These are phyloP conservation scores for Fraxinus sp. DNA, from an alignment of 305 asterid genomes.

Conservation along the genomic window DNA sequence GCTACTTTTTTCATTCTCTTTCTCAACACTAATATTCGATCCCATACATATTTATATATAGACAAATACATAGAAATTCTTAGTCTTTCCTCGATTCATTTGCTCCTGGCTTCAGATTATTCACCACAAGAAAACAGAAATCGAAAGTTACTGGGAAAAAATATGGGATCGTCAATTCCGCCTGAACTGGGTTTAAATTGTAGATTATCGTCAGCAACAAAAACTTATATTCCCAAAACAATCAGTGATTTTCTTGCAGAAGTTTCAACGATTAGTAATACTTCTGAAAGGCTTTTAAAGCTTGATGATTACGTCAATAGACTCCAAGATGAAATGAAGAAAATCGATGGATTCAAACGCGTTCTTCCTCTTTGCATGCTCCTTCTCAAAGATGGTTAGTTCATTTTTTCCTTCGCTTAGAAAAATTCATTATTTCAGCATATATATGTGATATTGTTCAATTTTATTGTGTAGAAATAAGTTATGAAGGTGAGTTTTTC, in stretches of 20 bases:
- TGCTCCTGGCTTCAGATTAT: neutral
- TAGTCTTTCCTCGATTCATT: neutral
- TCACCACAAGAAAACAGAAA: neutral
- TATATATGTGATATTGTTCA: neutral
- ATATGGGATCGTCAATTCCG: slow-evolving; percentile 49
- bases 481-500: too few relatives aligned
- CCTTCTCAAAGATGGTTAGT: slow-evolving; percentile 60
- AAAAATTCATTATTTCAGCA: neutral
- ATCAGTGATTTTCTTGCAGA: slow-evolving; percentile 38
- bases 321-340: slow-evolving; percentile 71
- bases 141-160: slow-evolving; percentile 27
- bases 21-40: slow-evolving; percentile 15
- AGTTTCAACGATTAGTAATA: slow-evolving; percentile 36
- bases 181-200: slow-evolving; percentile 57
- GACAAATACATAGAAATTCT: neutral
- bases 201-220: slow-evolving; percentile 25
- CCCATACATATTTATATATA: neutral
- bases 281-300: slow-evolving; percentile 42
- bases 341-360: slow-evolving; percentile 79
- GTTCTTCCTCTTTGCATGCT: slow-evolving; percentile 74
- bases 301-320: slow-evolving; percentile 49
- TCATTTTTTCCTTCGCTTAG: neutral
- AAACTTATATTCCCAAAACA: slow-evolving; percentile 29
- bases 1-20: slow-evolving; percentile 15
- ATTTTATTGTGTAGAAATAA: neutral